A percentile compares a stretch with the other conserved stretches of the same genome.
Conservation (phyloP, 192 early-diverging fungal species). For the Globomyces pollinis-pini region DNA sequence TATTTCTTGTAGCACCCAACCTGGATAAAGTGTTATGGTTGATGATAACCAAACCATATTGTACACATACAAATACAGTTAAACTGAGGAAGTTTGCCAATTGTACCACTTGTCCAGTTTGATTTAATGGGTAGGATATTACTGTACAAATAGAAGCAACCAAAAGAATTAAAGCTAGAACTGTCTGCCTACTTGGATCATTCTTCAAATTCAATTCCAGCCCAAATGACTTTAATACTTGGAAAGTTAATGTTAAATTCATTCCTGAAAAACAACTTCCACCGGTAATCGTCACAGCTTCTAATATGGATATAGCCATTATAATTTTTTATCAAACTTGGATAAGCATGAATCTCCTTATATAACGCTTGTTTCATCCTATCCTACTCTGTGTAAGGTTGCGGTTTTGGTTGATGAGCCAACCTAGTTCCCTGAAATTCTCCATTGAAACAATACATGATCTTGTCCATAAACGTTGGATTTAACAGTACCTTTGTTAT, state of each 20-base stretch:
- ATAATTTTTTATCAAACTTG: too few relatives aligned
- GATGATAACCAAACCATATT: conserved; percentile 5
- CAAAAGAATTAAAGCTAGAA: not conserved
- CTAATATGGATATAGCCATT: too few relatives aligned
- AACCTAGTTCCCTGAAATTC: too few relatives aligned
- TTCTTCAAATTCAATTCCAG: not conserved
- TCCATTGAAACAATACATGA: too few relatives aligned
- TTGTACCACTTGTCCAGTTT: not conserved
- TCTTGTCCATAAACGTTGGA: too few relatives aligned
- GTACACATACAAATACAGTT: not conserved
- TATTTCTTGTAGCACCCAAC: not conserved
- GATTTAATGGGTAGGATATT: not conserved
- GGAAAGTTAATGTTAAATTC: not conserved
- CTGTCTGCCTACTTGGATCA: not conserved
- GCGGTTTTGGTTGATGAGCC: too few relatives aligned
- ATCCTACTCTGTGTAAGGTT: too few relatives aligned
- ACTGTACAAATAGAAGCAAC: not conserved
- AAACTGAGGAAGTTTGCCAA: not conserved
- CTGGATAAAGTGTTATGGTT: conserved; percentile 7
- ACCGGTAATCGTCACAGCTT: too few relatives aligned
- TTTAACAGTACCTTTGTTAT: too few relatives aligned
- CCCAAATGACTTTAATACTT: not conserved
- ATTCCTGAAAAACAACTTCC: not conserved
- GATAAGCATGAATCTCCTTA: too few relatives aligned
- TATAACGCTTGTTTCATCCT: too few relatives aligned